Evolutionary conservation across 306 rosid species (phyloP).

Genomic region (Dryas alaskensis): DNA sequence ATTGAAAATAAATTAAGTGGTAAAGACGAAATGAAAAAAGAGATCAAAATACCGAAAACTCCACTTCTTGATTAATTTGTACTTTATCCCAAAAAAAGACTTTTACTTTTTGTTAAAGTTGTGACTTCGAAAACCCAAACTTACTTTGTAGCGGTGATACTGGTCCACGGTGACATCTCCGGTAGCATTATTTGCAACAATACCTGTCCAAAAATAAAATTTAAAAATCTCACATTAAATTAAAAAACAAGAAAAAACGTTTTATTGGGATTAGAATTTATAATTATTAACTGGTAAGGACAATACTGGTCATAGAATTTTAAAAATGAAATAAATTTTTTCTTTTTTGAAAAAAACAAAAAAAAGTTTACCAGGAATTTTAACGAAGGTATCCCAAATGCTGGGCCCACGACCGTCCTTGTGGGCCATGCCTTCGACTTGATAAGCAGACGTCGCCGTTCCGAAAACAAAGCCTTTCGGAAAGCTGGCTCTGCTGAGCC

Average conservation of each 20-base stretch:
- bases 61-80: too few species aligned
- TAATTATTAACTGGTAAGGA: background rate
- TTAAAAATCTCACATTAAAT: background rate
- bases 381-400: slow-evolving; percentile 79
- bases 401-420: slow-evolving; percentile 93
- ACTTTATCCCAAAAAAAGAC: too few species aligned
- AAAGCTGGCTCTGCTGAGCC: slow-evolving; percentile 51
- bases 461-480: slow-evolving; percentile 72
- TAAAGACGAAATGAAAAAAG: too few species aligned
- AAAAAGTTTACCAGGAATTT: slow-evolving; percentile 50
- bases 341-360: too few species aligned
- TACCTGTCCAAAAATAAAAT: slow-evolving; percentile 40
- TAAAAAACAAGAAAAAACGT: background rate
- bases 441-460: slow-evolving; percentile 87
- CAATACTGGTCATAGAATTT: background rate
- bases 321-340: too few species aligned
- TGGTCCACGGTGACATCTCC: slow-evolving; percentile 87
- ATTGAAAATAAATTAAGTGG: too few species aligned
- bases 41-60: too few species aligned
- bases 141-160: slow-evolving; percentile 81
- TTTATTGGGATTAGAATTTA: too few species aligned
- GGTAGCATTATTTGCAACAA: slow-evolving; percentile 62
- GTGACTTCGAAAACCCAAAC: background rate
- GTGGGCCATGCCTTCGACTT: slow-evolving; percentile 86
- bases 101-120: background rate